These are phyloP conservation scores for Carallia brachiata DNA, from an alignment of 345 rosid genomes.

Conservation along the genomic window DNA sequence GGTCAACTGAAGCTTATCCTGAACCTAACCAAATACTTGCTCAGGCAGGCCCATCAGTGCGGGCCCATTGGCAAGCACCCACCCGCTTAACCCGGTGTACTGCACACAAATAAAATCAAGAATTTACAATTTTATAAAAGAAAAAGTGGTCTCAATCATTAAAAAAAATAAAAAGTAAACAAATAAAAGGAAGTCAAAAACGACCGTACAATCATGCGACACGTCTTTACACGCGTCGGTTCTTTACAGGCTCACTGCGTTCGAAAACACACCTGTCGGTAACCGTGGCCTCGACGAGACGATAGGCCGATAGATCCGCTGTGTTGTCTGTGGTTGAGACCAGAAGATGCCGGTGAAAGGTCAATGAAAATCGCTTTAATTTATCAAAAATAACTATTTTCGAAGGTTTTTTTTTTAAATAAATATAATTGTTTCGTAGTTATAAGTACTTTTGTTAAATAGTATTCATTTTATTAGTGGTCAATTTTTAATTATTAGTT, in stretches of 20 bases:
- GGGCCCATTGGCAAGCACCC: slow-evolving; percentile 22
- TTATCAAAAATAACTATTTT: too few species aligned
- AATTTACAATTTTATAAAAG: not conserved
- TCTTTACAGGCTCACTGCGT: not conserved
- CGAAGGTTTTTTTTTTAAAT: too few species aligned
- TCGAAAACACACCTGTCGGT: slow-evolving; percentile 35
- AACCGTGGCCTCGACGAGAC: slow-evolving; percentile 32
- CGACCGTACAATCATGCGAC: too few species aligned
- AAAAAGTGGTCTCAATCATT: slow-evolving; percentile 11
- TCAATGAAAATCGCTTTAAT: too few species aligned
- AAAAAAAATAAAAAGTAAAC: not conserved
- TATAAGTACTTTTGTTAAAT: too few species aligned
- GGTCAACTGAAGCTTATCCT: slow-evolving; percentile 26
- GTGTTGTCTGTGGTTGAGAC: slow-evolving; percentile 19
- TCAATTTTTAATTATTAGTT: too few species aligned
- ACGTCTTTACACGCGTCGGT: slow-evolving; percentile 6
- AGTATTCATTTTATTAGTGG: too few species aligned
- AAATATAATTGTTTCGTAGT: too few species aligned
- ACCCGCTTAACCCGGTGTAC: slow-evolving; percentile 10
- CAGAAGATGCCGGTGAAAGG: slow-evolving; percentile 3
- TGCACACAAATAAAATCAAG: not conserved
- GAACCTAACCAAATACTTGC: slow-evolving; percentile 25
- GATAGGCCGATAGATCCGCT: slow-evolving; percentile 27
- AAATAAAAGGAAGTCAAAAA: not conserved
- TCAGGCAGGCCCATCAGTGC: slow-evolving; percentile 7